phyloP scores from a whole-genome alignment of 179 eudicot species.

The Heliamphora pulchella region DNA sequence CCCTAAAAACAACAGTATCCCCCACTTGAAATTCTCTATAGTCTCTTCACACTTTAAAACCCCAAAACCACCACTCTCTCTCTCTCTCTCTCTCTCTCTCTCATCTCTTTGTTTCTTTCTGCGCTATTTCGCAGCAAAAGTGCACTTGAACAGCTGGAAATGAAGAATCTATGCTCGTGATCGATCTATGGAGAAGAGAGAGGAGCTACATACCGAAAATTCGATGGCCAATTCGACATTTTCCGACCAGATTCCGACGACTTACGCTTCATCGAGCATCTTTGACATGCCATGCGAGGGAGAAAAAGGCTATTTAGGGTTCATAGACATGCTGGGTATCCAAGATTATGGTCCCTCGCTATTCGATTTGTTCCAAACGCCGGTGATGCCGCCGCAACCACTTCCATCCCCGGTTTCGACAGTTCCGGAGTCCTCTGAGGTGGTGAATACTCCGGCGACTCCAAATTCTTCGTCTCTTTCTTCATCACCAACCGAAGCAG shows the following conservation, averaged over 20 bases:
- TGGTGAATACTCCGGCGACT: slow-evolving; percentile 50
- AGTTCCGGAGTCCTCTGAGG: slow-evolving; percentile 33
- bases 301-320: slow-evolving; percentile 15
- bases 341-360: slow-evolving; percentile 27
- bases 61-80: slow-evolving; percentile 15
- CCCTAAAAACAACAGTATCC: slow-evolving; percentile 11
- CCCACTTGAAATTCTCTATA: slow-evolving; percentile 11
- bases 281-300: slow-evolving; percentile 20
- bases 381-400: not conserved
- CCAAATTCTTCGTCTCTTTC: slow-evolving; percentile 57
- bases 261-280: slow-evolving; percentile 15
- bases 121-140: not conserved
- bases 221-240: slow-evolving; percentile 19
- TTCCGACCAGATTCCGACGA: slow-evolving; percentile 29
- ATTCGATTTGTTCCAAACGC: slow-evolving; percentile 27
- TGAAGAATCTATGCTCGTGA: slow-evolving; percentile 32
- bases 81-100: slow-evolving; percentile 19
- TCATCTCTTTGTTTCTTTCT: slow-evolving; percentile 6
- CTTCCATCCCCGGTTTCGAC: slow-evolving; percentile 17
- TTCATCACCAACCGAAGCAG: slow-evolving; percentile 47
- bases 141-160: slow-evolving; percentile 13
- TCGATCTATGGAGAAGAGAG: slow-evolving; percentile 25
- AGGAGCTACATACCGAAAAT: slow-evolving; percentile 8
- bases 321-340: slow-evolving; percentile 24
- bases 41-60: slow-evolving; percentile 22